Evolutionary conservation across 768 basidiomycete species (phyloP), one percentile per base, ranked within the genome.

Genomic region (Lactarius trivialis): DNA sequence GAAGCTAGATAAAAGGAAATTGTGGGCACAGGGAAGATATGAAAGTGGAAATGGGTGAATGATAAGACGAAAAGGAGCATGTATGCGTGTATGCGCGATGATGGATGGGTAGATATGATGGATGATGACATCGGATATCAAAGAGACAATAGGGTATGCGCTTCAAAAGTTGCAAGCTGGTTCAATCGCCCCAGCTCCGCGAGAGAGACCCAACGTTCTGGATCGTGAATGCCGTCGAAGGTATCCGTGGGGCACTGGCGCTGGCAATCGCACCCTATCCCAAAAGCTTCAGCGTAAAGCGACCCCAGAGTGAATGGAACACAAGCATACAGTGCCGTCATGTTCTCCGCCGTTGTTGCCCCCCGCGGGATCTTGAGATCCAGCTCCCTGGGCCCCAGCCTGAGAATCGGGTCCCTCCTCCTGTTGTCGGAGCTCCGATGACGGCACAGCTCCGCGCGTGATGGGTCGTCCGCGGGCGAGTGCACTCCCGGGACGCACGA

Each of bases 171-270:
- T 43, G 7, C 7, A 5, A 34, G 7, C 50, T n/a, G n/a, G 17
- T 3, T 69, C 57, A 73, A 54, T 73, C 73, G 12, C 72, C 69
- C 73, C 73, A 73, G 55, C 73, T 72, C 36, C 70, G 68, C 21
- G 73, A 65, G 55, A 74, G 70, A 12, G 70, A 71, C 21, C 72
- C 73, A 43, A 74, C 71, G 56, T 71, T 70, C 56, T 71, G 65
- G 49, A 73, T 71, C 53, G 68, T 68, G 53, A 71, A 68, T 0
- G 66, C 65, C 11, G 63, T 55, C 33, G 64, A 58, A 28, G 63
- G 43, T 41, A 33, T 54, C 43, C 21, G 61, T 21, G 24, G 45
- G 6, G 45, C 24, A 26, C 24, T 26, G 24, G 11, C 41, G 19
- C n/a, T 9, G 19, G n/a, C 21, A 14, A 48, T 24, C 2, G 45